Evolutionary conservation across 2,329 filamentous ascomycete species (phyloP), one percentile per base, ranked within the genome.

Genomic region (Westerdykella ornata): DNA sequence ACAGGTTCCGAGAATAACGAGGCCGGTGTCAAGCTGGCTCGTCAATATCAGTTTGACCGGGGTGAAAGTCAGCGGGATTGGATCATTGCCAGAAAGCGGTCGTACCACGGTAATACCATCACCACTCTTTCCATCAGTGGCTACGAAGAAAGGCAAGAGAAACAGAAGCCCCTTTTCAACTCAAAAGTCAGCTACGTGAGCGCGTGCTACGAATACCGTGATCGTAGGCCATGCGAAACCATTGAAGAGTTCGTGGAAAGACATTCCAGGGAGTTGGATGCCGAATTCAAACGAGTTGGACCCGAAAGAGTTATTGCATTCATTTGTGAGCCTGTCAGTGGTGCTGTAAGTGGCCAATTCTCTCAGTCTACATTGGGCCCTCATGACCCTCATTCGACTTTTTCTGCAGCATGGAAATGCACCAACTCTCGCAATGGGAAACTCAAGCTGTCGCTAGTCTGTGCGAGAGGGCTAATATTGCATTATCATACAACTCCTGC

Each of bases 41-140:
- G 77, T 1, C 82, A 88, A 57, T 87, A 80, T 56, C 82, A 76
- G 51, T 68, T 77, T 33, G 40, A n/a, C 45, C 42, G 13, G 80
- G 83, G 58, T 3, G 68, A 85, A 49, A 70, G 73, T 1, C 61
- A 72, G 36, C 72, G 82, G 2, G 70, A 68, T 0, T 71, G 75
- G 36, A 84, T 83, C 63, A 84, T 88, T 51, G 72, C 79, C 5
- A 74, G 84, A 13, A 66, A 76, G 20, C 72, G 78, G 16, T 82
- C 78, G 9, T 88, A 85, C 52, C 84, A 88, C 52, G 84, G 84
- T 5, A 80, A 74, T 19, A 87, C 83, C 0, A 60, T 88, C 0
- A 84, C 83, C 0, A 73, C 83, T 1, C 70, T 88, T 40, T 75
- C 76, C 0, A 69, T 83, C 13, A 75, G 82, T 8, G 82, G 82